phyloP scores from a whole-genome alignment of 306 rosid species.

The Pterocarpus macrocarpus region DNA sequence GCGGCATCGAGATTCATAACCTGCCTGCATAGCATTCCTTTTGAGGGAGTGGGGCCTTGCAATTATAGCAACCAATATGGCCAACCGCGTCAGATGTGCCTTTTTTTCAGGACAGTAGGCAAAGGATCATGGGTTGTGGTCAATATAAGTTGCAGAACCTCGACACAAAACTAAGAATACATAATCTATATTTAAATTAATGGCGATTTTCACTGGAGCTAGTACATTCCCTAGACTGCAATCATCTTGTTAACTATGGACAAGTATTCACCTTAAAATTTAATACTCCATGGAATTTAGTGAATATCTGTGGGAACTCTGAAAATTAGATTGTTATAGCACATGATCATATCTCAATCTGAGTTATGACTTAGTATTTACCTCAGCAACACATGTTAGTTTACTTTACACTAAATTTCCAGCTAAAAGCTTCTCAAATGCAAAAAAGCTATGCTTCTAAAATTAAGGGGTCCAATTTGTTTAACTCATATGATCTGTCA shows the following conservation, averaged over 20 bases:
- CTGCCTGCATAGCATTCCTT: constrained; percentile 46
- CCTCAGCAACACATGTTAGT: neutral
- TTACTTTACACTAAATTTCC: constrained; percentile 10
- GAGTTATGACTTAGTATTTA: neutral
- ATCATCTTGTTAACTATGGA: constrained; percentile 1
- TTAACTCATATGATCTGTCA: neutral
- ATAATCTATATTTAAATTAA: neutral
- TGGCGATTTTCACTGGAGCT: neutral
- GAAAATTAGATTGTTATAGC: constrained; percentile 8
- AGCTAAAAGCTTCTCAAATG: constrained; percentile 19
- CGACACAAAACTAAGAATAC: constrained; percentile 7
- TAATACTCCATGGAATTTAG: constrained; percentile 7
- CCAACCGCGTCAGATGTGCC: constrained; percentile 42
- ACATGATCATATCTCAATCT: neutral
- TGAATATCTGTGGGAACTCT: constrained; percentile 17
- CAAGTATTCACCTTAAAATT: constrained; percentile 14
- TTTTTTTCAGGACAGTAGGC: constrained; percentile 38
- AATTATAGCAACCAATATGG: constrained; percentile 36
- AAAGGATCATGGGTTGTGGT: constrained; percentile 41
- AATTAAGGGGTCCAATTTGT: neutral
- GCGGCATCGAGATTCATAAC: constrained; percentile 66
- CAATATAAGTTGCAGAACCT: constrained; percentile 34
- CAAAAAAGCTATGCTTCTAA: neutral
- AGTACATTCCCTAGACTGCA: neutral
- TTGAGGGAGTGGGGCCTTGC: constrained; percentile 43